These are phyloP conservation scores for Tylopilus plumbeoviolaceoides DNA, from an alignment of 768 basidiomycete genomes.

Conservation along the genomic window DNA sequence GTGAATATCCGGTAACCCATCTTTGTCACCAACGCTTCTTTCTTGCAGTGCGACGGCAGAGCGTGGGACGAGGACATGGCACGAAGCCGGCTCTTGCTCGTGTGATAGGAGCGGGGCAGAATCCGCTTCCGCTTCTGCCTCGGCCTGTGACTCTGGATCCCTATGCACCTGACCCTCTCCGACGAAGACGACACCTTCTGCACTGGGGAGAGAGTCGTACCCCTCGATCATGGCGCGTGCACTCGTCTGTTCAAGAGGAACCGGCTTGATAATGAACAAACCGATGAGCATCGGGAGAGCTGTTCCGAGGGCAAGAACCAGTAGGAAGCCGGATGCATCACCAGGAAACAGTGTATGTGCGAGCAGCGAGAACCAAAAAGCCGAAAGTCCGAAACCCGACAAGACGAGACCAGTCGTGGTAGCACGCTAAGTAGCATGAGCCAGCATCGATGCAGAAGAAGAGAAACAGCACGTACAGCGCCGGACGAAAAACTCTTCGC, in stretches of 20 bases:
- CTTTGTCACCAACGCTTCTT: conserved; percentile 11
- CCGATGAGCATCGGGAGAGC: conserved; percentile 78
- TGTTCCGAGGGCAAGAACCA: conserved; percentile 74
- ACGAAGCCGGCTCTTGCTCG: conserved; percentile 14
- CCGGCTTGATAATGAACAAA: conserved; percentile 62
- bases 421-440: conserved; percentile 49
- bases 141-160: conserved; percentile 12
- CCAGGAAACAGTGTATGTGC: conserved; percentile 71
- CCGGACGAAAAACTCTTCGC: conserved; percentile 79
- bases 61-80: conserved; percentile 16
- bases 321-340: conserved; percentile 72
- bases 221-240: conserved; percentile 3
- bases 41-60: conserved; percentile 25
- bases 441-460: background rate
- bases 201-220: conserved; percentile 18
- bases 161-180: conserved; percentile 15
- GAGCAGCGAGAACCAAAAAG: conserved; percentile 82
- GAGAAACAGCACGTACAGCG: conserved; percentile 41
- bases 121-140: conserved; percentile 17
- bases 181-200: conserved; percentile 22
- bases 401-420: conserved; percentile 74
- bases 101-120: conserved; percentile 23
- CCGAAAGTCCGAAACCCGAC: conserved; percentile 87
- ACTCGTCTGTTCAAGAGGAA: conserved; percentile 51
- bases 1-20: conserved; percentile 45